These are phyloP conservation scores for Thelonectria olida DNA, from an alignment of 2,329 filamentous ascomycete species.

Conservation along the genomic window DNA sequence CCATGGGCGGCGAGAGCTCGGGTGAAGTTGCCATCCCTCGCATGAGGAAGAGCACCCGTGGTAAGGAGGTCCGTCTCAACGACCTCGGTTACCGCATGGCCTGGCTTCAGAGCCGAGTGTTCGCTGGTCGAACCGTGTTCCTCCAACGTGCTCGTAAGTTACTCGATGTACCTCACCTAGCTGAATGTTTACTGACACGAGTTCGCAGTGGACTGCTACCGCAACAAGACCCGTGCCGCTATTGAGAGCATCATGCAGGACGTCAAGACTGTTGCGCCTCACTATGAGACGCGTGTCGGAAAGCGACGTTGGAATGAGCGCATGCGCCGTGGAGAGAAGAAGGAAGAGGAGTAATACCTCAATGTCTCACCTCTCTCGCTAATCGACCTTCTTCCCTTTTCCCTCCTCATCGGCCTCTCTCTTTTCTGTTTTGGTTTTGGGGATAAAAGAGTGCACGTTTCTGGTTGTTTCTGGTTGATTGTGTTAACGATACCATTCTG, in stretches of 20 bases:
- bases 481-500: conserved; percentile 45
- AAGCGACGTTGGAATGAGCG: conserved; percentile 79
- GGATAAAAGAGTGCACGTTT: conserved; percentile 30
- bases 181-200: conserved; percentile 20
- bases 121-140: conserved; percentile 86
- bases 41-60: conserved; percentile 73
- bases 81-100: conserved; percentile 95
- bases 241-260: conserved; percentile 84
- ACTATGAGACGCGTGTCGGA: conserved; percentile 89
- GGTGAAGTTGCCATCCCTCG: conserved; percentile 79
- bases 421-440: conserved; percentile 14
- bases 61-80: conserved; percentile 89
- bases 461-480: conserved; percentile 27
- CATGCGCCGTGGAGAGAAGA: conserved; percentile 49
- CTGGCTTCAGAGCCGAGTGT: conserved; percentile 94
- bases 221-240: conserved; percentile 86
- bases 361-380: background rate
- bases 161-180: background rate
- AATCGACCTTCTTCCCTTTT: conserved; percentile 6
- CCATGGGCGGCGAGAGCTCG: conserved; percentile 71
- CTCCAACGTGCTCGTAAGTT: conserved; percentile 89
- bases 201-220: conserved; percentile 84
- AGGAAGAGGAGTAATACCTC: conserved; percentile 39
- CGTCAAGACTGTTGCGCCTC: conserved; percentile 75
- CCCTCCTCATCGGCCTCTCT: background rate